These are phyloP conservation scores for Camelina hispida DNA, from an alignment of 345 rosid species.

Conservation along the genomic window DNA sequence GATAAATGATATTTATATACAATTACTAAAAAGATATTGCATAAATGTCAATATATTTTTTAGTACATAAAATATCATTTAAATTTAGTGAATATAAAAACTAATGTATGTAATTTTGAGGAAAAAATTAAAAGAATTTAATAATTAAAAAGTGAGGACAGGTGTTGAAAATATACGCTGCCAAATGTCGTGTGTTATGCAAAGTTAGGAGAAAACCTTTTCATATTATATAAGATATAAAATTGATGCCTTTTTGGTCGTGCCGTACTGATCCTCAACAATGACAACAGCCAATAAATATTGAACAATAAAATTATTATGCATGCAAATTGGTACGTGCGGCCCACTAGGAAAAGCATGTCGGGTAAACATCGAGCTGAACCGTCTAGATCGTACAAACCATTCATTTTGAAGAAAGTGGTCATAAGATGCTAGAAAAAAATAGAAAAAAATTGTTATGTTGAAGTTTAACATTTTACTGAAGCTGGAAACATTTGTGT, in stretches of 20 bases:
- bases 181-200: no score
- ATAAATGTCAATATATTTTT: no score
- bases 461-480: neutral
- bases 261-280: neutral
- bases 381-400: neutral
- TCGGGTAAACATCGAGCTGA: conserved; percentile 14
- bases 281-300: neutral
- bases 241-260: neutral
- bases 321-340: conserved; percentile 14
- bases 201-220: no score
- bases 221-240: no score
- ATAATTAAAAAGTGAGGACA: no score
- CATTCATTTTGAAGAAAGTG: neutral
- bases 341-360: conserved; percentile 9
- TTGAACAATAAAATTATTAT: conserved; percentile 2
- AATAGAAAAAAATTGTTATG: neutral
- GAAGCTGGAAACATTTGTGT: neutral
- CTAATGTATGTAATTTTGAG: no score
- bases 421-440: neutral
- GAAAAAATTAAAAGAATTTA: no score
- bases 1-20: no score
- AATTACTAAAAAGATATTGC: no score
- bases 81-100: no score
- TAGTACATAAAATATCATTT: no score
- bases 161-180: no score